Evolutionary conservation across 495 filamentous ascomycete genomes (phyloP), one percentile per base, ranked within the genome.

Genomic region (Aspergillus funiculosus): DNA sequence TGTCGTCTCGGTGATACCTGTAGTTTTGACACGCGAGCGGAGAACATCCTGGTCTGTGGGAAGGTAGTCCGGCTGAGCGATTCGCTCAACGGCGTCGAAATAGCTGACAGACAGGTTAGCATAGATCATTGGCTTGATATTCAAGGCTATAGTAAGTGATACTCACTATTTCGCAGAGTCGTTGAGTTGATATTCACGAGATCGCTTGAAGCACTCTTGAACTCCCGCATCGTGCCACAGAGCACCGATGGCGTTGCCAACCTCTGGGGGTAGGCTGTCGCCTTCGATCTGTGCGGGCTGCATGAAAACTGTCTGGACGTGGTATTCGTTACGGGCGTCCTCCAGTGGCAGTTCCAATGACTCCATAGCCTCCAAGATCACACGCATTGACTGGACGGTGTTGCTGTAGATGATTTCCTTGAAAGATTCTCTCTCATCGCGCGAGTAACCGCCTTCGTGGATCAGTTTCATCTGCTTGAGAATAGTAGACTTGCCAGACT

Each of bases 401-500:
- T 96, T 95, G 77, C 88, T 94, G 79, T 95, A 95, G 71, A 96
- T 95, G 68, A 95, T 94, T 68, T 94, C 89, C 64, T 94, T 92
- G 82, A 78, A 78, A 2, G 74, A 77, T 60, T 78, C 75, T 37
- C 73, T 67, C 53, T 78, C 75, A 52, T 78, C 75, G 50, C 69
- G 72, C 38, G 74, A 76, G 56, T 78, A 78, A 29, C 75, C 72
- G 21, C 74, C 74, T 61, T 78, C 75, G 57, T 78, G 68, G 43
- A 77, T 78, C 53, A 78, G 63, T 56, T 78, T 96, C 92, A 98
- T 98, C 81, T 98, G 92, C 74, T 98, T 98, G 46, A 98, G 77
- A 60, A 98, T 96, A 9, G 92, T 98, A 39, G 94, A 97, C 75
- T 98, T 98, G 68, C 92, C 92, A 58, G 92, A 97, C 81, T 98